Base-by-base conservation (phyloP, 495 filamentous ascomycete species). In the Talaromyces liani region DNA sequence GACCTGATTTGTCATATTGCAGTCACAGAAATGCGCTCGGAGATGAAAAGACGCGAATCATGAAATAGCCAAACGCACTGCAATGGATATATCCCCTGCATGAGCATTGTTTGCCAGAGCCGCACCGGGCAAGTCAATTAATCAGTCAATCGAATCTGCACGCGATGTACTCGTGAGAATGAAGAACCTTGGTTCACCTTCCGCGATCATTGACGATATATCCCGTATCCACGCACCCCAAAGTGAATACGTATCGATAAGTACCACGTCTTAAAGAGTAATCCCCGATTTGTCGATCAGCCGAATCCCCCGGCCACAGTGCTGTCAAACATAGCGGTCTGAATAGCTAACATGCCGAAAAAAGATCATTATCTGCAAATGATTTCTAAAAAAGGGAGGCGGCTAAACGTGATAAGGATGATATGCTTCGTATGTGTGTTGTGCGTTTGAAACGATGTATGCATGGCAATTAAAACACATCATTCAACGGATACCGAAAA, bases 91-190 rank as follows among this genome's bases (percentile, higher is more conserved):
- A 55, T 55, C 25, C 51, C 51, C 51, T 55, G 51, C 25, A 55
- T 55, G n/a, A 49, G 22, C 25, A 55, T 55, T 55, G 51, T 55
- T 55, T 55, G 51, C 25, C 20, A 55, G 51, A 55, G 51, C 51
- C 51, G 51, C 51, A 55, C 20, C 24, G 9, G 25, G 4, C 16
- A 24, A 55, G 51, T 55, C 51, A 29, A 27, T 54, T 8, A 54
- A 54, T 45, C 39, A 18, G 39, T 7, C 39, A 36, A 45, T 45
- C 39, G 4, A 54, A 54, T 4, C 22, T 12, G 20, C 49, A 25
- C 24, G 20, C 20, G 22, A 29, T 25, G 20, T 55, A 24, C 24
- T 55, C 51, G 22, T 55, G 51, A 55, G 25, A 14, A 1, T 6
- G 25, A 29, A 6, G 12, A 4, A 5, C 14, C 18, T 20, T 53